Evolutionary conservation across 1,284 basidiomycete species (phyloP).

Genomic region (Sphagnurus paluster): DNA sequence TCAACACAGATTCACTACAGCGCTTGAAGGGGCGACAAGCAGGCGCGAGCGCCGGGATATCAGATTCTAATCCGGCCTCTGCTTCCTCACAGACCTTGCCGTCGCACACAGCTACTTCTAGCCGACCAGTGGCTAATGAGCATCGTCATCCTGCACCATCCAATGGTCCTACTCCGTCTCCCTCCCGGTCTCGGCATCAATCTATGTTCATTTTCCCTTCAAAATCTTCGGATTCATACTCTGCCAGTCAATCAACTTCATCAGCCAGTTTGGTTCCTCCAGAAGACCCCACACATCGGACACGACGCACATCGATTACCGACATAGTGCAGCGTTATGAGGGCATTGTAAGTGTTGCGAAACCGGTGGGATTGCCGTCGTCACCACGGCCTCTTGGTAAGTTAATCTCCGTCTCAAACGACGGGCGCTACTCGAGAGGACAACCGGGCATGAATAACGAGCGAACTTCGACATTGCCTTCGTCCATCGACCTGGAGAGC

Average conservation of each 20-base stretch:
- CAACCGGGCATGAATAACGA: constrained; percentile 13
- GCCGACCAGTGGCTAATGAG: constrained; percentile 8
- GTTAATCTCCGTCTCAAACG: constrained; percentile 9
- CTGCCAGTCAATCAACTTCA: constrained; percentile 20
- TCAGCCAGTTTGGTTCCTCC: constrained; percentile 44
- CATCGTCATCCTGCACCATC: constrained; percentile 21
- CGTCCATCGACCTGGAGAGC: constrained; percentile 15
- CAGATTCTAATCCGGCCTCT: constrained; percentile 1
- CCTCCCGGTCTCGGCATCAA: constrained; percentile 60
- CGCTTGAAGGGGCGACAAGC: constrained; percentile 5
- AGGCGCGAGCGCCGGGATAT: not conserved
- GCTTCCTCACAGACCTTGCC: constrained; percentile 8
- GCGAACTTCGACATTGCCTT: constrained; percentile 1
- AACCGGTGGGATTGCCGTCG: constrained; percentile 7
- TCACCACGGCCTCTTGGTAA: constrained; percentile 13
- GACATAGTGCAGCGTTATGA: constrained; percentile 82
- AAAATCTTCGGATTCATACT: constrained; percentile 38
- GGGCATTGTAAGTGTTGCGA: constrained; percentile 47
- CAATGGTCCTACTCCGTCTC: constrained; percentile 29
- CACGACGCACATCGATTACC: constrained; percentile 73
- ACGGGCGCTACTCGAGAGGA: constrained; percentile 18
- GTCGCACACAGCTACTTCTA: constrained; percentile 4
- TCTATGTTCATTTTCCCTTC: constrained; percentile 74
- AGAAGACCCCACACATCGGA: constrained; percentile 38
- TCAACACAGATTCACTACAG: constrained; percentile 3